Percentiles rank a stretch among this genome's conserved stretches.
Evolutionary conservation across 768 basidiomycete genomes (phyloP).

Genomic region (Collybia nuda): DNA sequence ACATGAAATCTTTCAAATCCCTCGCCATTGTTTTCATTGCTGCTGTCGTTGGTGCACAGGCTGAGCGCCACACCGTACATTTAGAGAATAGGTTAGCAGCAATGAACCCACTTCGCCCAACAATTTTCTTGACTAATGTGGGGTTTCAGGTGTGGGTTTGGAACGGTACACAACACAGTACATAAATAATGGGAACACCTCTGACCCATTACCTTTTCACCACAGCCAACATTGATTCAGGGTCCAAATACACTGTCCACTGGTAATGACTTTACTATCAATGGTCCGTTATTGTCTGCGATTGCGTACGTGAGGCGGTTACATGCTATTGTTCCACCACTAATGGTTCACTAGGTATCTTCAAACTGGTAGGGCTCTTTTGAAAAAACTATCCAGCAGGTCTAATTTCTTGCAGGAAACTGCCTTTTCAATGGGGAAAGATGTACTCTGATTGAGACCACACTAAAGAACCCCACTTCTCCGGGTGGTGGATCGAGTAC

Average conservation of each 20-base stretch:
- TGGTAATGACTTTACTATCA: constrained; percentile 22
- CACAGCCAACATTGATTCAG: constrained; percentile 23
- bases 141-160: constrained; percentile 6
- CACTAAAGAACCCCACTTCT: constrained; percentile 28
- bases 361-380: neutral
- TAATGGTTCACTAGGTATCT: neutral
- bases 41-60: no score
- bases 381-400: neutral
- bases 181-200: neutral
- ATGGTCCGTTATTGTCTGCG: constrained; percentile 25
- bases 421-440: constrained; percentile 36
- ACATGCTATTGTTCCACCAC: neutral
- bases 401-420: constrained; percentile 15
- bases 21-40: no score
- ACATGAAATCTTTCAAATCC: no score
- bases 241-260: constrained; percentile 25
- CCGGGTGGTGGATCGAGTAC: constrained; percentile 32
- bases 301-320: constrained; percentile 25
- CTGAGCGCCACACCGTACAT: no score
- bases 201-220: neutral
- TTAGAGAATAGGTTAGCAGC: no score
- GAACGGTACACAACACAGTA: constrained; percentile 5
- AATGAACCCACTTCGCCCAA: no score
- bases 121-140: no score
- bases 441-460: constrained; percentile 32